These are phyloP conservation scores for Cardamine chenopodiifolia DNA, from an alignment of 345 rosid species.

Conservation along the genomic window DNA sequence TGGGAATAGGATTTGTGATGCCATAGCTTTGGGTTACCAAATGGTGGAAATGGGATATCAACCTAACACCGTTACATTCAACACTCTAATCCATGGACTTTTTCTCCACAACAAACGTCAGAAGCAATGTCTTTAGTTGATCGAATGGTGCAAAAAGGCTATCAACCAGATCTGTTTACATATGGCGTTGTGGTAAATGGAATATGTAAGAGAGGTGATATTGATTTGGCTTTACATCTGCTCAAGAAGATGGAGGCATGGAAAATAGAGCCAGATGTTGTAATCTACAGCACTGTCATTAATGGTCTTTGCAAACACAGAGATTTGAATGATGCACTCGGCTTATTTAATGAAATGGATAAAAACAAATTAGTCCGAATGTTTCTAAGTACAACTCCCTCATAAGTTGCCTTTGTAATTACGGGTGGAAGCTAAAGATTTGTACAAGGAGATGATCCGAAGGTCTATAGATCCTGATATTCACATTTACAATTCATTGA, in stretches of 20 bases:
- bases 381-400: background rate
- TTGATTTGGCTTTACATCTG: background rate
- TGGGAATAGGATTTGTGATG: background rate
- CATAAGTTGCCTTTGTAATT: background rate
- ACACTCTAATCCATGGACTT: background rate
- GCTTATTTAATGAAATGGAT: background rate
- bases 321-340: background rate
- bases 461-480: background rate
- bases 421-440: background rate
- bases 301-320: slow-evolving; percentile 9
- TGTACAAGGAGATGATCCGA: background rate
- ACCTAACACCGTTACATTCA: background rate
- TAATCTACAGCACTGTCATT: background rate
- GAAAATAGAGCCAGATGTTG: background rate
- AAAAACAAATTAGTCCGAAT: background rate
- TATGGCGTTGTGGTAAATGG: background rate
- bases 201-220: slow-evolving; percentile 12
- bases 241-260: background rate
- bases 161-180: background rate
- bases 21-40: background rate
- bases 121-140: background rate
- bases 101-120: background rate
- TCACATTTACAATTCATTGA: background rate
- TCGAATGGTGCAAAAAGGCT: background rate
- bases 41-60: background rate